Percentiles rank a stretch among this genome's conserved stretches.
Evolutionary conservation across 495 filamentous ascomycete genomes (phyloP).

Genomic region (Hypoxylon crocopeplum): DNA sequence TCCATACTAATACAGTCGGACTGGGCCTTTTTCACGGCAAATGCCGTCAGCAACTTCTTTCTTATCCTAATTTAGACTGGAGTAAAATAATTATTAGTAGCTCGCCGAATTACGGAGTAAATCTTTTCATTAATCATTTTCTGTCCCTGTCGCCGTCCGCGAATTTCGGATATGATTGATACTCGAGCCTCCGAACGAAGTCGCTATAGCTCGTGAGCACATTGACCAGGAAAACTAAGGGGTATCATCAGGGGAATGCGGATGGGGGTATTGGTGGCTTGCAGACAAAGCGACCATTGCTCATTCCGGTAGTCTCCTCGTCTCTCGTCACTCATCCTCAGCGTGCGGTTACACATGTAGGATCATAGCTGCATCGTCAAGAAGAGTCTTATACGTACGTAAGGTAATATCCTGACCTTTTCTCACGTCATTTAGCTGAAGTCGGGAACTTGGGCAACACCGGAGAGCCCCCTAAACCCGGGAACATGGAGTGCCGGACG

Average conservation of each 20-base stretch:
- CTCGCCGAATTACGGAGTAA: neutral
- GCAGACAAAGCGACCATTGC: neutral
- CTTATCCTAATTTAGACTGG: too few relatives aligned
- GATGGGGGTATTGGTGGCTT: too few relatives aligned
- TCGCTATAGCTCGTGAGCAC: neutral
- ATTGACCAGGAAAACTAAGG: too few relatives aligned
- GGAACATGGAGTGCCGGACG: constrained; percentile 7
- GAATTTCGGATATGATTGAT: neutral
- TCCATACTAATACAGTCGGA: too few relatives aligned
- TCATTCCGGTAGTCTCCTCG: neutral
- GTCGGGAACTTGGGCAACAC: constrained; percentile 8
- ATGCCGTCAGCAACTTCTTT: too few relatives aligned
- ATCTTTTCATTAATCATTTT: neutral
- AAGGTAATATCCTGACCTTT: neutral
- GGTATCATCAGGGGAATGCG: too few relatives aligned
- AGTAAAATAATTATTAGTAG: neutral
- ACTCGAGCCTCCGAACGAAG: constrained; percentile 1
- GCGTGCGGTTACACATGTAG: constrained; percentile 18
- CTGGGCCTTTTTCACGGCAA: too few relatives aligned
- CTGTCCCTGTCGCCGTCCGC: neutral
- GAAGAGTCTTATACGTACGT: constrained; percentile 17
- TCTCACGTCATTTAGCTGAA: constrained; percentile 12
- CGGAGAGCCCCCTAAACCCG: constrained; percentile 10
- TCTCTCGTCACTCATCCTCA: neutral
- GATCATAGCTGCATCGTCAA: constrained; percentile 13